Evolutionary conservation across 2,329 filamentous ascomycete genomes (phyloP), one percentile per base, ranked within the genome.

Genomic region (Lecanoromycetidae sp.): DNA sequence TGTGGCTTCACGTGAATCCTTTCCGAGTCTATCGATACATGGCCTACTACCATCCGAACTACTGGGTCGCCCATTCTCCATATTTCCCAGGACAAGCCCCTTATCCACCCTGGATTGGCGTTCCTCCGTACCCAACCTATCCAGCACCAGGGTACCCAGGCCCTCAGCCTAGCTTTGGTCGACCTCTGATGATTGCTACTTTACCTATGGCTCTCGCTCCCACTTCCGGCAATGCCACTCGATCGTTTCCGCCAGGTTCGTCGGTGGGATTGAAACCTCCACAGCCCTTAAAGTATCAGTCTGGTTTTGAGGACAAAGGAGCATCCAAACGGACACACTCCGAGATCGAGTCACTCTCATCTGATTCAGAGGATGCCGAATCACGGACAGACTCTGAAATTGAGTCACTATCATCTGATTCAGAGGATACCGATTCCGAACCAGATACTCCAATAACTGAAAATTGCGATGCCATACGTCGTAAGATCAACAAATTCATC

Each of bases 401-500:
- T 4, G 35, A 23, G 10, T 37, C 35, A n/a, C 9, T 37, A 5
- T n/a, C 19, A 6, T 26, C 25, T 5, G 23, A 44, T n/a, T 20
- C 17, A 22, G 23, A 36, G 17, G 8, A 47, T 19, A 37, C 26
- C 19, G 29, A 46, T n/a, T n/a, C n/a, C 15, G 41, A 49, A 27
- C 19, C 20, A 12, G 47, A 35, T 15, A 19, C 29, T 32, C 20
- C 17, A 4, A 34, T 41, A 12, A 45, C 30, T 8, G 10, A 35
- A 27, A 56, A 56, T 49, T 61, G 60, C 48, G 59, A 65, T 49
- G 60, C 65, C 49, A 52, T 69, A 29, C 63, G 66, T 9, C 56
- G 57, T 42, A 68, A 66, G 43, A 70, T 72, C 48, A 59, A 60
- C 23, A 54, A 55, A 8, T 63, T 71, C 49, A 57, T 73, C 17